phyloP scores from a whole-genome alignment of 768 basidiomycete species.

The Xerocomellus amylosporus region DNA sequence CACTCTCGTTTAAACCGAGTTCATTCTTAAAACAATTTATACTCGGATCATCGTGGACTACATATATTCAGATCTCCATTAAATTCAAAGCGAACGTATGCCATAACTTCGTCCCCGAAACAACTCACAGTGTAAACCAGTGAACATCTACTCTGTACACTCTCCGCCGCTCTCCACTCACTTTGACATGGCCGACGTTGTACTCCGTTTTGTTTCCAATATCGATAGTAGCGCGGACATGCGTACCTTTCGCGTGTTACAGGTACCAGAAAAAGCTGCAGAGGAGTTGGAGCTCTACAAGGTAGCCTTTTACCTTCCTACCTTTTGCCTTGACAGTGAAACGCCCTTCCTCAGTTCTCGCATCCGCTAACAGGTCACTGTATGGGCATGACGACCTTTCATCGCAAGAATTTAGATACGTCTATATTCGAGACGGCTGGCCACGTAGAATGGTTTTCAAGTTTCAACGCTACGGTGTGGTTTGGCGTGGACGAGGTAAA shows the following conservation, averaged over 20 bases:
- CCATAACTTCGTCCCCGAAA: conserved; percentile 3
- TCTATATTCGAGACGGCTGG: conserved; percentile 51
- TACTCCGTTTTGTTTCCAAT: conserved; percentile 39
- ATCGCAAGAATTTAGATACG: conserved; percentile 46
- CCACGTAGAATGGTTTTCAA: conserved; percentile 50
- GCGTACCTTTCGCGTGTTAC: conserved; percentile 44
- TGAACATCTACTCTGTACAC: not conserved
- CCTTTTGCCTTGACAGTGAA: not conserved
- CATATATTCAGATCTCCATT: conserved; percentile 15
- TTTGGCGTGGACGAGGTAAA: conserved; percentile 50
- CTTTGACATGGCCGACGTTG: conserved; percentile 33
- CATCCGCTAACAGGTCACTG: conserved; percentile 44
- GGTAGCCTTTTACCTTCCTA: conserved; percentile 21
- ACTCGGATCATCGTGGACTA: conserved; percentile 22
- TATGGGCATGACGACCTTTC: conserved; percentile 44
- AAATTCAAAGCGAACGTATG: conserved; percentile 1
- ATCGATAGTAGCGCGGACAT: conserved; percentile 33
- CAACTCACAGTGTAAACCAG: not conserved
- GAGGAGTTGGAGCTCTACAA: conserved; percentile 43
- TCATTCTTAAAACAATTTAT: conserved; percentile 18
- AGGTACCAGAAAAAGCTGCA: conserved; percentile 29
- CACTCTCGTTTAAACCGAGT: conserved; percentile 13
- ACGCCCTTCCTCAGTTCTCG: conserved; percentile 33
- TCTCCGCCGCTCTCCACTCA: not conserved
- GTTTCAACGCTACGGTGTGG: conserved; percentile 42